Base-by-base conservation (phyloP, 345 rosid species). In the Populus pruinosa region DNA sequence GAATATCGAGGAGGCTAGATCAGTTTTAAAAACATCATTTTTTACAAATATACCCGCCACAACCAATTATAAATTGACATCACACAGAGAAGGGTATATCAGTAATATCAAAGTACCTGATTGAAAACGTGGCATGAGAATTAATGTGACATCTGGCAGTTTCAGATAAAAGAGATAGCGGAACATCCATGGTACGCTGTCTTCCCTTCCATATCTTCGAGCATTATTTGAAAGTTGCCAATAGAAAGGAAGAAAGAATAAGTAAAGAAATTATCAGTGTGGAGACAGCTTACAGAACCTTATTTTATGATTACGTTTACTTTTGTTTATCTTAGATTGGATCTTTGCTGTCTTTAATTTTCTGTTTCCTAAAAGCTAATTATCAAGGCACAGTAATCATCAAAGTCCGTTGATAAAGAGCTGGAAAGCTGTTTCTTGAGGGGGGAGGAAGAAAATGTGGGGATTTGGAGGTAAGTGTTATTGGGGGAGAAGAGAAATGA, bases 381-480 rank as follows among this genome's bases (percentile, higher is more conserved):
- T 10, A 43, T 38, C 33, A 2, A 6, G 59, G 59, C 9, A 53
- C 59, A 6, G n/a, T 53, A 20, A 6, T 62, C n/a, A 16, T 61
- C 27, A 43, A 43, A 44, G 25, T 67, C 35, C 43, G 1, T 50
- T 41, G 27, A 3, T 25, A 25, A 38, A 39, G 69, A 62, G 2
- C 64, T 27, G 39, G 69, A n/a, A 12, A 62, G 76, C 38, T 61
- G 38, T 62, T 9, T 62, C 8, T 41, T 41, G 9, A 23, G 20
- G 18, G 63, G 38, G n/a, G 64, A 25, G 44, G 59, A 63, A 43
- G 18, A 47, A 38, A 82, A 91, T 90, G 99, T 90, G 93, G 94
- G 98, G 95, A 78, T 85, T 87, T 47, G 97, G 98, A 53, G 97
- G 97, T 5, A 90, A 87, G 76, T 88, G 59, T 79, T 93, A 93